Base-by-base conservation (phyloP, 164 flowering plant species). In the Chloranthus sessilifolius region DNA sequence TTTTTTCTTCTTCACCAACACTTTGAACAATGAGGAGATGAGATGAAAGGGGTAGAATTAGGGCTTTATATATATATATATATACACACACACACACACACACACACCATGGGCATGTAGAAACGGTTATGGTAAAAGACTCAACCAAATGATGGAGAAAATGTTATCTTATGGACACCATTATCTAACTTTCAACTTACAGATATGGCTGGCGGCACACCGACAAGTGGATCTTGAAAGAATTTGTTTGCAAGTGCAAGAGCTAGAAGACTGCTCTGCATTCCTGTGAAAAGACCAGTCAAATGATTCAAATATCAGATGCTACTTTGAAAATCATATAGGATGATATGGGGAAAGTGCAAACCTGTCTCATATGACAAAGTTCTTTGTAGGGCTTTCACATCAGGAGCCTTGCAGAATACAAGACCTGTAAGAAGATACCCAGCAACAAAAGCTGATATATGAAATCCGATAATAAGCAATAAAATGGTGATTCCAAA, bases 231-330 rank as follows among this genome's bases (percentile, higher is more conserved):
- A 74, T 91, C 95, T 66, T 77, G 75, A 58, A 91, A 91, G 59
- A 91, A 91, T 56, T 59, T 83, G 59, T 88, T 91, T 14, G 98
- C 98, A 35, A 91, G 84, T 28, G 97, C 95, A 61, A 86, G 95
- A 27, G 90, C 97, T 38, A 89, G 71, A 59, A 88, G 94, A 73
- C 98, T 91, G 66, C 98, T 88, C 59, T 87, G 98, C 98, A 91
- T 91, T 46, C 98, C 98, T 87, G 68, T 33, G 21, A 23, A 47
- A 55, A 25, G 39, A 45, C 8, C 35, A 4, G 21, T 20, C 52
- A 40, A 28, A 19, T 21, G 40, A 14, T 31, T 16, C 25, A 29
- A 3, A 43, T 24, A 12, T 28, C n/a, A n/a, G n/a, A n/a, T n/a
- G n/a, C n/a, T n/a, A n/a, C n/a, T n/a, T n/a, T n/a, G n/a, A n/a